Evolutionary conservation across 2,329 filamentous ascomycete genomes (phyloP).

Genomic region (Colletotrichum tropicicola): DNA sequence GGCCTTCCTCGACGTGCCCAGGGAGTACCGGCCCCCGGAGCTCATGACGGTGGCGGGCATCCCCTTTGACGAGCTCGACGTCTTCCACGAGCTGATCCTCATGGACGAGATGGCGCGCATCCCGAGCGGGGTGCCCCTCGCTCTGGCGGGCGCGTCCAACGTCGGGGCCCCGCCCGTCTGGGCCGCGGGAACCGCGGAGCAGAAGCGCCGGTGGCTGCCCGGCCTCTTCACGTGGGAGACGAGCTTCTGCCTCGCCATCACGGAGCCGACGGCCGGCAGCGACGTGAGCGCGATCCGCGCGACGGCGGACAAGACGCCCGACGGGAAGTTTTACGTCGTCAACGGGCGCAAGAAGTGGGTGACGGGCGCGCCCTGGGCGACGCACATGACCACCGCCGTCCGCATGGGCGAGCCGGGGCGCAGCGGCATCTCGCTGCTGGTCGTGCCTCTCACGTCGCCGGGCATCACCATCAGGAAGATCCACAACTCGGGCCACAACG

Average conservation of each 20-base stretch:
- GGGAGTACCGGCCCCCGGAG: constrained; percentile 38
- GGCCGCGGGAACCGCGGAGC: constrained; percentile 67
- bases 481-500: constrained; percentile 72
- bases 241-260: constrained; percentile 71
- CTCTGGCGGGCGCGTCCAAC: constrained; percentile 65
- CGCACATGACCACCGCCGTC: constrained; percentile 70
- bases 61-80: constrained; percentile 59
- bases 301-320: constrained; percentile 55
- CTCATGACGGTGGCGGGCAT: constrained; percentile 48
- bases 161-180: constrained; percentile 73
- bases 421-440: constrained; percentile 63
- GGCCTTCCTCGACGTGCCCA: constrained; percentile 44
- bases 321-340: constrained; percentile 65
- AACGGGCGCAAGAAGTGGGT: constrained; percentile 77
- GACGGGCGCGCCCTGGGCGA: constrained; percentile 68
- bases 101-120: constrained; percentile 64
- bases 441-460: constrained; percentile 59
- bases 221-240: constrained; percentile 66
- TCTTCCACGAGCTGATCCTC: constrained; percentile 64
- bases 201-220: constrained; percentile 67
- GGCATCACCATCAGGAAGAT: constrained; percentile 65
- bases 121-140: constrained; percentile 65
- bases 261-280: constrained; percentile 67
- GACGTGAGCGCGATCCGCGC: constrained; percentile 70
- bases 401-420: constrained; percentile 64